phyloP scores from a whole-genome alignment of 2,329 filamentous ascomycete species.

The Xylariaceae sp. region DNA sequence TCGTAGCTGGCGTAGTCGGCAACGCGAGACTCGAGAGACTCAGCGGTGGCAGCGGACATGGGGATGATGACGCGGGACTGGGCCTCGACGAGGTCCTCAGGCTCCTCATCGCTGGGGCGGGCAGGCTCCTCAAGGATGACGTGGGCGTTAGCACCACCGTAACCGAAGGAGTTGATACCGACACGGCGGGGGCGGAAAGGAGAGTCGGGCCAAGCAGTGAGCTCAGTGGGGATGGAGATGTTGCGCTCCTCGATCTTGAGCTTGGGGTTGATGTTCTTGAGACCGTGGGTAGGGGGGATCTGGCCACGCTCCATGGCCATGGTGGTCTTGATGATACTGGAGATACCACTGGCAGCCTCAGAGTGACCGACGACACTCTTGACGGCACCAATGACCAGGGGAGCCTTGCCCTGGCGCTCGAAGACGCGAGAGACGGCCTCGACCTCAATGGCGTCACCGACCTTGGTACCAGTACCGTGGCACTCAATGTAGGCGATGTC shows the following conservation, averaged over 20 bases:
- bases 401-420: conserved; percentile 16
- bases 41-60: not conserved
- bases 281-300: conserved; percentile 27
- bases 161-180: conserved; percentile 23
- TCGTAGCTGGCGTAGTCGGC: conserved; percentile 1
- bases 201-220: not conserved
- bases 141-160: conserved; percentile 22
- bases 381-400: conserved; percentile 19
- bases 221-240: conserved; percentile 18
- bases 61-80: not conserved
- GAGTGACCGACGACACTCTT: conserved; percentile 6
- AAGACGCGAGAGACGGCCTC: conserved; percentile 27
- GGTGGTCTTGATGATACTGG: conserved; percentile 22
- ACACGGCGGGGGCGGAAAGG: not conserved
- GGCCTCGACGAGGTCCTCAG: not conserved
- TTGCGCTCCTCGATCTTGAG: conserved; percentile 20
- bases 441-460: conserved; percentile 38
- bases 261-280: conserved; percentile 23
- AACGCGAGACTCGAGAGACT: not conserved
- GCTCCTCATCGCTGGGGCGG: not conserved
- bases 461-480: conserved; percentile 22
- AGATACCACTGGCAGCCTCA: conserved; percentile 25
- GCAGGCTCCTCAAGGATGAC: conserved; percentile 2
- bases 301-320: conserved; percentile 23
- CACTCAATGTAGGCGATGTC: conserved; percentile 21